Conservation (phyloP, 768 basidiomycete genomes). For the Russula dissimulans region DNA sequence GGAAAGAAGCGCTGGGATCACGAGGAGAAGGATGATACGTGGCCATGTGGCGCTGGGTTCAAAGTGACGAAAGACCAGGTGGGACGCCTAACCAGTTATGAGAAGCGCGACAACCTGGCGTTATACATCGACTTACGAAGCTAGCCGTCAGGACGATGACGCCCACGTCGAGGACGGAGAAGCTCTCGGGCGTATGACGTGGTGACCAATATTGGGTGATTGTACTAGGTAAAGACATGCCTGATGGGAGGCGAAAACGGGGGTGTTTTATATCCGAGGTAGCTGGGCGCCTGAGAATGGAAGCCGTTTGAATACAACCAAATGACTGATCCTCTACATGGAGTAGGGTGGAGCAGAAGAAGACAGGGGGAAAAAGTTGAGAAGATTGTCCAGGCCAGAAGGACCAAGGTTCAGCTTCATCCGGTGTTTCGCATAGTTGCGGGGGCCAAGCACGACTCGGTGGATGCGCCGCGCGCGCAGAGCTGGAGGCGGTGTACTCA, state of each 20-base stretch:
- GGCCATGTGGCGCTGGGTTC: neutral
- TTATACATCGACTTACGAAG: neutral
- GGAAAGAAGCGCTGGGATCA: conserved; percentile 4
- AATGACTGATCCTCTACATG: no score
- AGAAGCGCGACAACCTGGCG: neutral
- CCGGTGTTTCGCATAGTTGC: no score
- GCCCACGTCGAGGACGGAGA: neutral
- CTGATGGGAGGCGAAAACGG: conserved; percentile 26
- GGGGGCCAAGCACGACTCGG: no score
- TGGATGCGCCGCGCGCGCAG: no score
- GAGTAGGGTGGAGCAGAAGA: no score
- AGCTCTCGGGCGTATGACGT: neutral
- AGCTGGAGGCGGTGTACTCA: no score
- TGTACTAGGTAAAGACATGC: conserved; percentile 4
- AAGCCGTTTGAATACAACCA: no score
- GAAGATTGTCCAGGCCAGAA: no score
- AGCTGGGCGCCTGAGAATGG: no score
- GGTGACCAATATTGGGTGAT: neutral
- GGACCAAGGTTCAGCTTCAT: no score
- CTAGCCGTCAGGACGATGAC: neutral
- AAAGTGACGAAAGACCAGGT: neutral
- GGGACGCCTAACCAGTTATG: neutral
- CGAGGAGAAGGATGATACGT: neutral
- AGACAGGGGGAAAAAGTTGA: no score
- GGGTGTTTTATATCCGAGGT: no score